Evolutionary conservation across 805 yeast species (phyloP), one percentile per base, ranked within the genome.

Genomic region (Cyberlindnera sargentensis): DNA sequence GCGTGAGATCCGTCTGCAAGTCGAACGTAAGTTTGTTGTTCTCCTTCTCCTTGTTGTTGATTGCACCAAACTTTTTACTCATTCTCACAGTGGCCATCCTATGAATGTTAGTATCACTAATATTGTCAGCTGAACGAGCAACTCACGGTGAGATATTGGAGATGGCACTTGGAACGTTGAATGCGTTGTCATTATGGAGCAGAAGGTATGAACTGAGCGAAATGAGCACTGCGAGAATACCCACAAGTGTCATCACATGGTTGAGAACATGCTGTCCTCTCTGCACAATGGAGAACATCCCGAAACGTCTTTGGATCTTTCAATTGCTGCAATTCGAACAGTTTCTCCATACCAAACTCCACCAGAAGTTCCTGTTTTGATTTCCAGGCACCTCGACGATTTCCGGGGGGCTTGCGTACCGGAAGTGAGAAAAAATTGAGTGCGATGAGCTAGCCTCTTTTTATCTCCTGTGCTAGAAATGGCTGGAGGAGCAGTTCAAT

Each of bases 1-100:
- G 81, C 2, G 85, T 60, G 48, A 91, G 70, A 63, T 91, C 96
- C 1, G 76, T 70, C 5, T 77, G 78, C 38, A 93, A 66, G 60
- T 87, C 95, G 56, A 93, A 89, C 9, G 66, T 65, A 34, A 89
- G 62, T 53, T 73, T 76, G 45, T 84, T 71, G 60, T 87, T 87
- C 58, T 90, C 95, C 65, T 83, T 89, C 40, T 85, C 81, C 50
- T 71, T 74, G 40, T 81, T 78, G 45, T 72, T 72, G 7, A 64
- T 63, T 3, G 90, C 80, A 2, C 96, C 96, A 57, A 73, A 82
- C 47, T 73, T 70, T 53, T 78, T 78, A 51, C 80, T 80, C 49
- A 70, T 65, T 55, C 75, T 80, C 30, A 75, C 47, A 45, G 65
- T 69, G 8, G 78, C 68, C 15, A 58, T 45, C 10, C 61, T 56